Evolutionary conservation across 192 early-diverging fungal genomes (phyloP), one percentile per base, ranked within the genome.

Genomic region (Podila verticillata): DNA sequence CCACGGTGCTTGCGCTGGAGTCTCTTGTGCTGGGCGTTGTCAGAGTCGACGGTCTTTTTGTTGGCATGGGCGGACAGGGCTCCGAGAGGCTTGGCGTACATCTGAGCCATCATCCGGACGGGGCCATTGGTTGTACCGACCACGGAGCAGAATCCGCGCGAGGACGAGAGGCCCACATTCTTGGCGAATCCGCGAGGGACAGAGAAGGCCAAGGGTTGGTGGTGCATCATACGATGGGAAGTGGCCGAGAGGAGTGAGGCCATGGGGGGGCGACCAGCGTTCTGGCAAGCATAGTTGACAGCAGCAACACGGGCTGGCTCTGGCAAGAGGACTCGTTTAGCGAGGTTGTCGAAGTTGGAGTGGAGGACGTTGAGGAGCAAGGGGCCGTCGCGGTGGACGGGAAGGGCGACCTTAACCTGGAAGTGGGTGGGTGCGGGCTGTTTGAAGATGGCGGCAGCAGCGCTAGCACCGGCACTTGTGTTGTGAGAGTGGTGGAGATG

Each of bases 51-150:
- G 22, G 77, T 61, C n/a, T 72, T 22, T 34, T 72, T 80, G 3
- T 67, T 39, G 26, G 65, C 49, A 20, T 72, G 56, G 7, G 60
- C 60, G 44, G 77, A 70, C 28, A 80, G 47, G 15, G 39, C 61
- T 5, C 77, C 70, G 19, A 80, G 54, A 32, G 77, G 77, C 47
- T 80, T 80, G 54, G 77, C 77, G 44, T 80, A 80, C 69, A 80
- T 72, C 70, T 80, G 77, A 1, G 77, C 77, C 69, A 80, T 64
- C 77, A 80, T 72, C 30, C 47, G 61, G 54, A 68, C 77, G 31
- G 77, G 77, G 2, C 77, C 77, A n/a, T 68, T 72, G 22, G 63
- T 3, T 0, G 75, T 59, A 10, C 58, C 30, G 1, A 68, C 60
- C 28, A 49, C 36, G 4, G 77, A 80, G 32, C 77, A 72, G 32